These are phyloP conservation scores for Paramecium sonneborni DNA, from an alignment of 73 alveolate species.

Conservation along the genomic window DNA sequence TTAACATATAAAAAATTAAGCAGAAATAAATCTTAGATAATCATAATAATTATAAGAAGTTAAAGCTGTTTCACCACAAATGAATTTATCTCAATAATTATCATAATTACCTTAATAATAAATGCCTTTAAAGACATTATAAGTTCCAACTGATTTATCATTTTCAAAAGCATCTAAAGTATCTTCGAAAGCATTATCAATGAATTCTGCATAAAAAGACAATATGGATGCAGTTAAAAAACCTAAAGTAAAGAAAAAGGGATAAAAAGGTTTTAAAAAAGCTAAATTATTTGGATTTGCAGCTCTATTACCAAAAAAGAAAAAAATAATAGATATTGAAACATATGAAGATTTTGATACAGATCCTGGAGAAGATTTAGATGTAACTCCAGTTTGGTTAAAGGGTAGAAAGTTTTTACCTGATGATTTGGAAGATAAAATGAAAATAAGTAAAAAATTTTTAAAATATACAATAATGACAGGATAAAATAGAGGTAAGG, in stretches of 20 bases:
- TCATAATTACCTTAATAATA: background rate
- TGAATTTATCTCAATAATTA: background rate
- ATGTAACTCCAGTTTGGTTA: constrained; percentile 63
- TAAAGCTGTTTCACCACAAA: background rate
- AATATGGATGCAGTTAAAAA: constrained; percentile 25
- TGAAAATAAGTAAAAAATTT: constrained; percentile 52
- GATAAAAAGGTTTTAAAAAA: background rate
- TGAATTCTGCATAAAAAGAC: background rate
- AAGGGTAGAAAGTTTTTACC: constrained; percentile 50
- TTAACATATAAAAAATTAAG: background rate
- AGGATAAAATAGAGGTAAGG: constrained; percentile 56
- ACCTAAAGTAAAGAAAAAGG: no score
- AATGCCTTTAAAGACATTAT: background rate
- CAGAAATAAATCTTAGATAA: background rate
- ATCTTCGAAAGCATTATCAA: constrained; percentile 26
- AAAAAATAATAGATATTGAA: background rate
- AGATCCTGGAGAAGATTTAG: constrained; percentile 63
- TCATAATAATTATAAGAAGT: background rate
- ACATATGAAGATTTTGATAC: constrained; percentile 66
- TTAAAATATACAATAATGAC: constrained; percentile 31
- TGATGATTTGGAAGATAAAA: constrained; percentile 56
- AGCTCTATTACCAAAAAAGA: constrained; percentile 18
- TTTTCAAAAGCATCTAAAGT: constrained; percentile 49
- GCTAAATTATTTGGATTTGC: constrained; percentile 21
- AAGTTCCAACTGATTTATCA: background rate